phyloP scores from a whole-genome alignment of 371 early-diverging fungal genomes.

The Mortierella sp. region DNA sequence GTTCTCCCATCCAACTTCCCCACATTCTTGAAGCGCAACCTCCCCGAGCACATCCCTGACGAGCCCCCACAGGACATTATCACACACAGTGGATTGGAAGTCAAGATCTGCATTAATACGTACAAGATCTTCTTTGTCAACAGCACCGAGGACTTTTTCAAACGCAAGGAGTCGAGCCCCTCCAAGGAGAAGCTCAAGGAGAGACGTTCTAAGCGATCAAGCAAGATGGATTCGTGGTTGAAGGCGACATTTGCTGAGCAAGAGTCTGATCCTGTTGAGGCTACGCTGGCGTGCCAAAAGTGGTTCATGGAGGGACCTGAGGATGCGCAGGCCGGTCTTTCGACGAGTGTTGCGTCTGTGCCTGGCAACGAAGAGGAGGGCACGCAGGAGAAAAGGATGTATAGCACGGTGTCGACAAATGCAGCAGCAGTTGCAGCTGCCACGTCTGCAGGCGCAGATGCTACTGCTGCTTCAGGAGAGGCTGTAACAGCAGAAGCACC shows the following conservation, averaged over 20 bases:
- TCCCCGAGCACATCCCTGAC: conserved; percentile 59
- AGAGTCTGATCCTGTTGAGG: conserved; percentile 25
- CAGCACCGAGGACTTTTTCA: conserved; percentile 83
- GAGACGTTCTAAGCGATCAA: conserved; percentile 25
- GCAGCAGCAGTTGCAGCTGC: background rate
- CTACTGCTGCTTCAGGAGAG: background rate
- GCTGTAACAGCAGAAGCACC: background rate
- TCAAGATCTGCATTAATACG: conserved; percentile 92
- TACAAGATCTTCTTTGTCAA: conserved; percentile 90
- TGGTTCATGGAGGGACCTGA: conserved; percentile 54
- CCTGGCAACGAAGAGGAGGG: conserved; percentile 22
- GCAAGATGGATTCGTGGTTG: conserved; percentile 52
- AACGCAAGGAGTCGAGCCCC: conserved; percentile 46
- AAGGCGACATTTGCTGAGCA: conserved; percentile 41
- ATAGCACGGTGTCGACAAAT: conserved; percentile 20
- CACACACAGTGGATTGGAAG: conserved; percentile 79
- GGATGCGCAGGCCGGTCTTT: conserved; percentile 29
- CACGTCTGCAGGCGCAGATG: background rate
- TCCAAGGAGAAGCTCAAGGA: conserved; percentile 33
- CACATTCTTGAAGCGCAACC: conserved; percentile 78
- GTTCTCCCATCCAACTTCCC: conserved; percentile 68
- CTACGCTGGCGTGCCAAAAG: conserved; percentile 35
- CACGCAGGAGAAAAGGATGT: conserved; percentile 37
- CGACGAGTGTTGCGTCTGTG: conserved; percentile 26
- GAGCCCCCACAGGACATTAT: conserved; percentile 70